These are phyloP conservation scores for Lavandula angustifolia DNA, from an alignment of 257 asterid genomes.

Conservation along the genomic window DNA sequence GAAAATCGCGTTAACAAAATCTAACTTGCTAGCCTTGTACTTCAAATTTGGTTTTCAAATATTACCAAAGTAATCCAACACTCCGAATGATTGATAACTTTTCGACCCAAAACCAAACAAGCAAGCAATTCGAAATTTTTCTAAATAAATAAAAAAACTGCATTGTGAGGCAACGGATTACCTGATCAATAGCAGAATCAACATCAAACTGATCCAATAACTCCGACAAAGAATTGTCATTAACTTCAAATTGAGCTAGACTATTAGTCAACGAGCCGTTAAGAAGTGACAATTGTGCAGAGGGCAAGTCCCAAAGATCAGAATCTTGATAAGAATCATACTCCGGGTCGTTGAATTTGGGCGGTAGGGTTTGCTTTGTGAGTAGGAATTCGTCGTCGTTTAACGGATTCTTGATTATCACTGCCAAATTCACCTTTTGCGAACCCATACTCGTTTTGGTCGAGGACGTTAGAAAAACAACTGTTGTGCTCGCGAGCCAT, in stretches of 20 bases:
- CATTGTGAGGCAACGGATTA: constrained; percentile 27
- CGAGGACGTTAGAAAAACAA: not conserved
- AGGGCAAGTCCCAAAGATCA: constrained; percentile 91
- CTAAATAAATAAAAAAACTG: not conserved
- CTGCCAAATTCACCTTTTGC: constrained; percentile 50
- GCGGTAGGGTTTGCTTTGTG: constrained; percentile 68
- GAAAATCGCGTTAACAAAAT: not conserved
- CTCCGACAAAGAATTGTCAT: constrained; percentile 37
- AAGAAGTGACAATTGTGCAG: constrained; percentile 41
- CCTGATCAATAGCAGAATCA: constrained; percentile 64
- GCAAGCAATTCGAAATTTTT: not conserved
- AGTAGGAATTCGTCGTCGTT: constrained; percentile 58
- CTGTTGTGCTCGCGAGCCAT: no score
- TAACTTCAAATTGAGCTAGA: constrained; percentile 38
- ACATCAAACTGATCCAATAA: constrained; percentile 53
- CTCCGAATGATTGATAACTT: not conserved
- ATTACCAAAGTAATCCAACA: not conserved
- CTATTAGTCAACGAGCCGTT: constrained; percentile 21
- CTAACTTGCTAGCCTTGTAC: not conserved
- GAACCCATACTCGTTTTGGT: constrained; percentile 44
- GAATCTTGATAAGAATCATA: constrained; percentile 78
- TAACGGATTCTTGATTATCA: constrained; percentile 56
- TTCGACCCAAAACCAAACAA: not conserved
- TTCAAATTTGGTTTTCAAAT: not conserved
- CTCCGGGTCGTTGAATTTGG: constrained; percentile 71